Evolutionary conservation across 306 rosid genomes (phyloP), one percentile per base, ranked within the genome.

Genomic region (Canavalia ensiformis): DNA sequence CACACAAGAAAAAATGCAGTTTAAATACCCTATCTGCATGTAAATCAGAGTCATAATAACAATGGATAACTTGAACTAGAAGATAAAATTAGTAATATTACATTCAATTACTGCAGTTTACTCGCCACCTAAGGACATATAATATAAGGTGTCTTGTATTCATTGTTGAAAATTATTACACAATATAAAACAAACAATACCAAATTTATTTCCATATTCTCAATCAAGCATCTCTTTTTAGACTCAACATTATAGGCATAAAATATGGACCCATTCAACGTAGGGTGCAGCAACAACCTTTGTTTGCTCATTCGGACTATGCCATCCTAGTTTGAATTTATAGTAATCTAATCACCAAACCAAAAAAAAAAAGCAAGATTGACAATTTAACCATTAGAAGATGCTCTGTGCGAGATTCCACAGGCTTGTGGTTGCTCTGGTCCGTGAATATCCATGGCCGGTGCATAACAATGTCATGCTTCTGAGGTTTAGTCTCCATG

Each of bases 401-500:
- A 81, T 74, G 89, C 81, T 80, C 68, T 5, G 56, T 51, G 76
- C 77, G 83, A 49, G 88, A 76, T 63, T 89, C 88, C 82, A 81
- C 80, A 18, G 78, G 76, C 54, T 72, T 83, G 70, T 54, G 46
- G 68, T 71, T 78, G 81, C 85, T 84, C 73, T 76, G 79, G 58
- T 87, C 82, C 7, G 41, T 79, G 72, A 87, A 58, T 83, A 93
- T 86, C 97, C 99, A 90, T 0, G 96, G 94, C 54, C 89, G 88
- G 31, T 28, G 72, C 41, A 39, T 80, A 85, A 72, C 70, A 85
- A 44, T 41, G 75, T 66, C 89, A 62, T 69, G 57, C 70, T 69
- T 50, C 77, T 76, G 79, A 31, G 78, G 50, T 51, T 59, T 30
- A 58, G 77, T n/a, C 33, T 81, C 84, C 57, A 12, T 41, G 42